Evolutionary conservation across 352 stramenopile species (phyloP), one percentile per base, ranked within the genome.

Genomic region (Globisporangium abappressorium): DNA sequence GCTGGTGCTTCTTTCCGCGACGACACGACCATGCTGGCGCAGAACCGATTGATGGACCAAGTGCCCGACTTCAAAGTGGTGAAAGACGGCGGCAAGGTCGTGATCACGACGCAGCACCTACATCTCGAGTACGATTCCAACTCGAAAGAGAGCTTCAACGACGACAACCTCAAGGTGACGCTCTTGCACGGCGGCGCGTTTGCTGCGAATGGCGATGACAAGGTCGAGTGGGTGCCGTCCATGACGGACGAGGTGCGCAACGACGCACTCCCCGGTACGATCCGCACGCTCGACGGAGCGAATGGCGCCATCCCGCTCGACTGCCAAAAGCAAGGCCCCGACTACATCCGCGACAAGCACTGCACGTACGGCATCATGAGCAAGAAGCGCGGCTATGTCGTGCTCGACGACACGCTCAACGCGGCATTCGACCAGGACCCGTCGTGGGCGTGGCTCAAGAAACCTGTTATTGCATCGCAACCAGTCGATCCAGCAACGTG

Each of bases 321-420:
- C 55, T 85, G 78, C 60, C 54, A 70, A 12, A 43, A 65, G 4
- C 65, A 75, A 28, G 71, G 74, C 0, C 59, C 69, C 0, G 67
- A 74, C 9, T 69, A 81, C 54, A 70, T 70, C 22, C 72, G 77
- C 49, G 68, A 76, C 43, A 71, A 55, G 14, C 78, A 85, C 60
- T 85, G 78, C 55, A 80, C 75, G 46, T 78, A 72, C 43, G 78
- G 68, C 8, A 22, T 86, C 47, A 65, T 85, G 36, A 80, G 69
- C 49, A 64, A 59, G 43, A 74, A 68, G 51, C 61, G 66, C n/a
- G 78, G 78, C 12, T 81, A 65, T 47, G 70, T 64, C 5, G 74
- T 84, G 28, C 54, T 81, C 4, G 74, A 85, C 28, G 78, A 86
- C 62, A 71, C 66, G 12, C 64, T 79, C 34, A 68, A 43, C 20